phyloP scores from a whole-genome alignment of 2,329 filamentous ascomycete genomes.

The Lojkania enalia region DNA sequence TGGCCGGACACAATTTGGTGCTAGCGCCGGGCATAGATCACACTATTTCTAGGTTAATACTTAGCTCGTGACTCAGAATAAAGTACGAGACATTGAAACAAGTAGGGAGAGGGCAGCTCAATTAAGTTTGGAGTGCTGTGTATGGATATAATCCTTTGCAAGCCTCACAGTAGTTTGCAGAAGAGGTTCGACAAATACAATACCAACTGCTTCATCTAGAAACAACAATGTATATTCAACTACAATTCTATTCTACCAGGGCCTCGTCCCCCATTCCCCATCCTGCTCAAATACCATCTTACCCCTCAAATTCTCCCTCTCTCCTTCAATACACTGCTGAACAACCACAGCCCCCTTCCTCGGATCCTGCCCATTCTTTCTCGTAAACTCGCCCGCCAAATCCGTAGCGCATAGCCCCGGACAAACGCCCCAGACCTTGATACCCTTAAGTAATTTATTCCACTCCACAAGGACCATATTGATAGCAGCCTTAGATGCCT shows the following conservation, averaged over 20 bases:
- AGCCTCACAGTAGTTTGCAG: too few species aligned
- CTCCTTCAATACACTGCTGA: constrained; percentile 16
- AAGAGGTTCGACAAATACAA: too few species aligned
- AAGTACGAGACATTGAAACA: too few species aligned
- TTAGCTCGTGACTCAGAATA: too few species aligned
- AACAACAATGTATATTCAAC: too few species aligned
- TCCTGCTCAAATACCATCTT: constrained; percentile 12
- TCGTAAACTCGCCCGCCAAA: constrained; percentile 16
- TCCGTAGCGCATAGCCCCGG: constrained; percentile 18
- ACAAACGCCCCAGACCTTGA: constrained; percentile 18
- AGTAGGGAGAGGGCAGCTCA: too few species aligned
- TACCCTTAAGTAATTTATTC: constrained; percentile 7
- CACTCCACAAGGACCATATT: constrained; percentile 35
- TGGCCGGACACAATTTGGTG: too few species aligned
- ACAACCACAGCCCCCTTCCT: constrained; percentile 15
- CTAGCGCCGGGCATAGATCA: too few species aligned
- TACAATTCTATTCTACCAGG: constrained; percentile 11
- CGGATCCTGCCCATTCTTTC: constrained; percentile 13
- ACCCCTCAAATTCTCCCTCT: constrained; percentile 13
- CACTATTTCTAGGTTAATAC: too few species aligned
- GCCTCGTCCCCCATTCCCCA: constrained; percentile 9
- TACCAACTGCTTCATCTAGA: too few species aligned
- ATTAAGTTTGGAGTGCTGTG: too few species aligned
- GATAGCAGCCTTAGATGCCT: constrained; percentile 25
- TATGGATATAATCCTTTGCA: too few species aligned